Base-by-base conservation (phyloP, 2,329 filamentous ascomycete species). In the Akanthomyces uredinophilus region DNA sequence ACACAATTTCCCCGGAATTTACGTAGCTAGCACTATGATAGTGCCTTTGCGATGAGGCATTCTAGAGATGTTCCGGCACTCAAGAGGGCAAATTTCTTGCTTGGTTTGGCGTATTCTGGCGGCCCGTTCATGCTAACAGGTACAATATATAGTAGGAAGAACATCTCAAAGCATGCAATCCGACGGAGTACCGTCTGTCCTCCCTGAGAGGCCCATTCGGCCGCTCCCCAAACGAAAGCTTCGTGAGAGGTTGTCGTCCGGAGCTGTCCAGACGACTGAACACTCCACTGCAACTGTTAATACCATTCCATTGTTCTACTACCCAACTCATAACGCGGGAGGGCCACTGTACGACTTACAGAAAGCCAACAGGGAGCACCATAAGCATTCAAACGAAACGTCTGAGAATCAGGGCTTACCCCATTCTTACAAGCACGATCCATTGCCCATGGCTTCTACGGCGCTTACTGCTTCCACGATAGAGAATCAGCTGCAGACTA, bases 151-250 rank as follows among this genome's bases (percentile, higher is more conserved):
- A 47, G 22, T 18, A 61, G 13, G 35, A 41, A 11, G 16, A 20
- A n/a, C 76, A 73, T 71, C 74, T 74, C 75, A 74, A 70, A 83
- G 73, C 63, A 87, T 88, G 84, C 86, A 85, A 70, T 80, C 87
- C 67, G 92, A 96, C 80, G 89, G 89, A 63, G 83, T 87, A 66
- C 95, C 92, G 64, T 86, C 90, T 64, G 81, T 91, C 70, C 96
- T 91, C 73, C 92, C 92, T 67, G 91, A 96, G 73, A 88, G 95
- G 75, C 90, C 94, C 64, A 99, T 99, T 73, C 89, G 92, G 72
- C 95, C 95, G 62, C 80, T 99, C 64, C 95, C 95, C 49, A 95
- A 91, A 77, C 89, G 92, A 70, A 89, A 91, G 66, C 83, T 99
- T 60, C 91, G 93, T 69, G 92, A 95, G 73, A 87, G 91, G 62